Percentiles rank a stretch among this genome's conserved stretches.
Evolutionary conservation across 805 yeast species (phyloP).

Genomic region (Maudiozyma saulgeensis): DNA sequence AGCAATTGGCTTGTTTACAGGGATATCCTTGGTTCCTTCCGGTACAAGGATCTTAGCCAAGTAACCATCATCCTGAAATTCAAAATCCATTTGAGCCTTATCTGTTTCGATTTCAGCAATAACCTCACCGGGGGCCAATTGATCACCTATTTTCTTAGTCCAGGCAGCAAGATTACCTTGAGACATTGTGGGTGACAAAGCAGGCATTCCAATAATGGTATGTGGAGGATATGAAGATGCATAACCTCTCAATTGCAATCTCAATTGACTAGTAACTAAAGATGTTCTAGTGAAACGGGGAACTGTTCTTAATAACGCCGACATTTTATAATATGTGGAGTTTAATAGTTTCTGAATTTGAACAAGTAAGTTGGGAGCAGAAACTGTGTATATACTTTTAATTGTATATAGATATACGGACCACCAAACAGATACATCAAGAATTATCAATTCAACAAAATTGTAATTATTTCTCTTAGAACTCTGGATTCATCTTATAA

Average conservation of each 20-base stretch:
- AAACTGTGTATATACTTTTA: no score
- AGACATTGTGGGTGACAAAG: conserved; percentile 98
- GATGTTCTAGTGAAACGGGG: conserved; percentile 18
- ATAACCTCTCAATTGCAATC: conserved; percentile 25
- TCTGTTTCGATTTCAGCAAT: conserved; percentile 97
- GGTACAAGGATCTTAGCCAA: conserved; percentile 78
- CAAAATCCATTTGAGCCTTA: conserved; percentile 96
- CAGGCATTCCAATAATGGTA: conserved; percentile 93
- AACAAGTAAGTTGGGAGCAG: no score
- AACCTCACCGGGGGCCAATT: conserved; percentile 83
- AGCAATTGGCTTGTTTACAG: conserved; percentile 93
- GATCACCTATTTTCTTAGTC: conserved; percentile 85
- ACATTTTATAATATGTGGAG: conserved; percentile 12
- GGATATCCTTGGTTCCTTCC: conserved; percentile 80
- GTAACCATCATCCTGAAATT: conserved; percentile 94
- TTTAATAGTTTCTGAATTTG: no score
- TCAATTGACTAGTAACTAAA: conserved; percentile 8
- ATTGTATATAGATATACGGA: no score
- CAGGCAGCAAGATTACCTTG: conserved; percentile 86
- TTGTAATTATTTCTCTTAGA: no score
- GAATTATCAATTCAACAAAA: no score
- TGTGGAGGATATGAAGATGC: conserved; percentile 65
- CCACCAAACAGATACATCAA: no score
- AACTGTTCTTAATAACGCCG: conserved; percentile 22
- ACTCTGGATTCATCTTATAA: no score